Percentiles rank a stretch among this genome's conserved stretches.
phyloP scores from a whole-genome alignment of 306 rosid genomes.

The Malus domestica region DNA sequence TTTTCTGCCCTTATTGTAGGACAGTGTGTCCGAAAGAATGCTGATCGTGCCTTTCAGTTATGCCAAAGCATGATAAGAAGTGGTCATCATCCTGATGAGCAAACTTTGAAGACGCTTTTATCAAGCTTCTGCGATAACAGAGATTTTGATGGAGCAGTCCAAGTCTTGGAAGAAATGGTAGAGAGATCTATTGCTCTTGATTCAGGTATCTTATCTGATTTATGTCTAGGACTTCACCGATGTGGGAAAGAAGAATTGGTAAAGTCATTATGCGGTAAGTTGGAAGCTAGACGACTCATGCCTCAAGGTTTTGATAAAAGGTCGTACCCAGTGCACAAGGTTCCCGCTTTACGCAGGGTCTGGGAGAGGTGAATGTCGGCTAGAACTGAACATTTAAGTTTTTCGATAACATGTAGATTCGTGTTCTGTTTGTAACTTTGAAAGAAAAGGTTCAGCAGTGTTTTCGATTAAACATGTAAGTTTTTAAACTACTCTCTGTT shows the following conservation, averaged over 20 bases:
- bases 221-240: constrained; percentile 42
- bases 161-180: constrained; percentile 61
- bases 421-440: background rate
- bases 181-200: constrained; percentile 43
- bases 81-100: constrained; percentile 48
- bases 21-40: constrained; percentile 51
- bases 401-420: background rate
- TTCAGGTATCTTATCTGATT: constrained; percentile 39
- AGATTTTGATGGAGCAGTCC: constrained; percentile 72
- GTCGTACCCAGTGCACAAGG: too few relatives aligned
- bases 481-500: background rate
- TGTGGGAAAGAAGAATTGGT: constrained; percentile 40
- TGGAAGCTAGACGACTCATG: constrained; percentile 22
- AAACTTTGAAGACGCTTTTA: constrained; percentile 44
- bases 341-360: too few relatives aligned
- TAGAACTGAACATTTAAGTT: background rate
- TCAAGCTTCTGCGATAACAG: constrained; percentile 48
- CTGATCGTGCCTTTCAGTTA: constrained; percentile 56
- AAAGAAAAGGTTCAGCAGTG: background rate
- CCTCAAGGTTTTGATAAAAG: constrained; percentile 30
- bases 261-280: constrained; percentile 25
- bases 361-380: too few relatives aligned
- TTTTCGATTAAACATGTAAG: background rate
- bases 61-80: constrained; percentile 71
- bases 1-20: constrained; percentile 69